Evolutionary conservation across 2,329 filamentous ascomycete species (phyloP), one percentile per base, ranked within the genome.

Genomic region (Colletotrichum sp.): DNA sequence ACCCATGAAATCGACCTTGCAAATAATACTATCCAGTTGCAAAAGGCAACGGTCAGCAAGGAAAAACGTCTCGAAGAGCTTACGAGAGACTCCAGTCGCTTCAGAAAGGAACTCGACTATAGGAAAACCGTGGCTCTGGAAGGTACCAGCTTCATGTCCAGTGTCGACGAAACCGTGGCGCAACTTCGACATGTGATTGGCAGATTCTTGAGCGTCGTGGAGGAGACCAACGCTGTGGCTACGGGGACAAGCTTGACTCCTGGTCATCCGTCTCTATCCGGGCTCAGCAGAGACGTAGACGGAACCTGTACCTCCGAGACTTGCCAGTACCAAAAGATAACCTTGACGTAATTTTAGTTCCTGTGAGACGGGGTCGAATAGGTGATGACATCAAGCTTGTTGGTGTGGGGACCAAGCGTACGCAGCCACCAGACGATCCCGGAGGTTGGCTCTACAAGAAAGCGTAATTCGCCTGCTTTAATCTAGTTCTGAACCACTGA

Each of bases 11-110:
- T 55, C 30, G 30, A 71, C 69, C 44, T 71, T 12, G 19, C 30
- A 57, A n/a, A 71, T n/a, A 15, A 6, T 11, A 55, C 69, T 25
- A 65, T 65, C 62, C 25, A 55, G 19, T 63, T 57, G 49, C n/a
- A 64, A 15, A 70, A 64, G 29, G 68, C n/a, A 64, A n/a, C 19
- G 3, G 12, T 71, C n/a, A 71, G 39, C n/a, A 65, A 64, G 22
- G 19, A 25, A 13, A 12, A 94, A 94, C 49, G 85, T 89, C 65
- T 89, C 86, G 67, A 85, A 88, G 70, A 65, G 19, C 61, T 71
- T 29, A n/a, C 55, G 19, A 65, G 39, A 65, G 44, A 64, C 44
- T 71, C 59, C 25, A 12, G 69, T 22, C 19, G 44, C 61, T n/a
- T 65, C 12, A 65, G 61, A 12, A 9, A 71, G 55, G 44, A 71